phyloP scores from a whole-genome alignment of 1,284 basidiomycete genomes.

The Exsudoporus floridanus region DNA sequence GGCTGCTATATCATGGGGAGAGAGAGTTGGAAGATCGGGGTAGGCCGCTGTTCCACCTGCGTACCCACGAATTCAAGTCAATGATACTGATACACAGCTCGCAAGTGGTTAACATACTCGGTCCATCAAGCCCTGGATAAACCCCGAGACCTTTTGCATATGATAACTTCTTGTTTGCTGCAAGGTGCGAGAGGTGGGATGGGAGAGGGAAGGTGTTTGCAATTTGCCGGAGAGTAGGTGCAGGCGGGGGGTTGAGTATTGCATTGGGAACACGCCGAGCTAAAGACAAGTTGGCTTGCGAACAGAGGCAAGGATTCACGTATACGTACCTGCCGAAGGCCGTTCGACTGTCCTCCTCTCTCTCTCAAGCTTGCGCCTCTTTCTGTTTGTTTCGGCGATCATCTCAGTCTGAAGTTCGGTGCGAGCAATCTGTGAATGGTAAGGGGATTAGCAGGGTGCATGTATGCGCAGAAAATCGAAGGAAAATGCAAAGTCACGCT shows the following conservation, averaged over 20 bases:
- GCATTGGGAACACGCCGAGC: constrained; percentile 51
- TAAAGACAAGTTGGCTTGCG: constrained; percentile 20
- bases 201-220: constrained; percentile 41
- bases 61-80: constrained; percentile 1
- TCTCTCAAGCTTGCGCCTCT: constrained; percentile 76
- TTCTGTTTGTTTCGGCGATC: constrained; percentile 81
- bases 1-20: constrained; percentile 48
- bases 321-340: constrained; percentile 60
- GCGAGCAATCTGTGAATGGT: constrained; percentile 49
- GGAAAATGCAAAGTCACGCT: constrained; percentile 5
- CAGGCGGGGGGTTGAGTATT: constrained; percentile 42
- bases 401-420: constrained; percentile 79
- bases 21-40: constrained; percentile 53
- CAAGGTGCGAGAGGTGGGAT: constrained; percentile 23
- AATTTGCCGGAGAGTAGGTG: constrained; percentile 52
- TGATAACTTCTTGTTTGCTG: constrained; percentile 17
- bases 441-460: constrained; percentile 7
- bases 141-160: constrained; percentile 20
- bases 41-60: constrained; percentile 40
- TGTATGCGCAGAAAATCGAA: constrained; percentile 6
- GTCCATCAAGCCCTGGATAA: constrained; percentile 21
- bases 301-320: neutral
- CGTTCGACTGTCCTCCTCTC: constrained; percentile 74
- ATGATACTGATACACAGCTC: constrained; percentile 13
- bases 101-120: constrained; percentile 17